A percentile compares a stretch with the other conserved stretches of the same genome.
phyloP scores from a whole-genome alignment of 169 alveolate genomes.

The Neospora caninum region DNA sequence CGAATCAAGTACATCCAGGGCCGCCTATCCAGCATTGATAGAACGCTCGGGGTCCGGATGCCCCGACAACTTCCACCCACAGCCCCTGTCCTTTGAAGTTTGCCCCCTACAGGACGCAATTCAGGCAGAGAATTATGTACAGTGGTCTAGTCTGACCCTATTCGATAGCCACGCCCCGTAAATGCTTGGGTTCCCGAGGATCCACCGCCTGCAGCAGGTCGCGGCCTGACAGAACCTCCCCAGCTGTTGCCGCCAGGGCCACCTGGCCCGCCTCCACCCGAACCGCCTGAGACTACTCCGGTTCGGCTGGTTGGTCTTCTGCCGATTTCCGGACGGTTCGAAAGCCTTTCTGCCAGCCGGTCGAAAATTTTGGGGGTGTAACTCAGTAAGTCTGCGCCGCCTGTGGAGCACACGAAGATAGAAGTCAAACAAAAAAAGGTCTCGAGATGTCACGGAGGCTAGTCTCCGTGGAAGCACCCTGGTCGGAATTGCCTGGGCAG shows the following conservation, averaged over 20 bases:
- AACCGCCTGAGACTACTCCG: neutral
- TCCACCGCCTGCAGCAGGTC: neutral
- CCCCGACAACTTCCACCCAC: no score
- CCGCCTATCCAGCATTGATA: no score
- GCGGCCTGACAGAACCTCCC: neutral
- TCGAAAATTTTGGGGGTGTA: slow-evolving; percentile 8
- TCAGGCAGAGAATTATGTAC: no score
- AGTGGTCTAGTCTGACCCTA: neutral
- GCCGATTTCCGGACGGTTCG: neutral
- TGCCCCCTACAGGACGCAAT: no score
- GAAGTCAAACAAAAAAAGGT: neutral
- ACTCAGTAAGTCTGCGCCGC: slow-evolving; percentile 37
- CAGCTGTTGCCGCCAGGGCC: slow-evolving; percentile 14
- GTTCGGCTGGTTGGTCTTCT: neutral
- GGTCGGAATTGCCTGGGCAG: neutral
- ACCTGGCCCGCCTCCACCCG: slow-evolving; percentile 35
- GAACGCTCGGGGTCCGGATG: no score
- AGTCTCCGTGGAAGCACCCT: no score
- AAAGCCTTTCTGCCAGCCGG: slow-evolving; percentile 13
- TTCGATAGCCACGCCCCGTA: slow-evolving; percentile 20
- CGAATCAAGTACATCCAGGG: no score
- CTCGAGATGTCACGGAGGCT: neutral
- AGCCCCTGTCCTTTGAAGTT: no score
- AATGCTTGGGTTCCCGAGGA: slow-evolving; percentile 10
- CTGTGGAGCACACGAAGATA: neutral